phyloP scores from a whole-genome alignment of 2,329 filamentous ascomycete species.

The Trichoderma arundinaceum region DNA sequence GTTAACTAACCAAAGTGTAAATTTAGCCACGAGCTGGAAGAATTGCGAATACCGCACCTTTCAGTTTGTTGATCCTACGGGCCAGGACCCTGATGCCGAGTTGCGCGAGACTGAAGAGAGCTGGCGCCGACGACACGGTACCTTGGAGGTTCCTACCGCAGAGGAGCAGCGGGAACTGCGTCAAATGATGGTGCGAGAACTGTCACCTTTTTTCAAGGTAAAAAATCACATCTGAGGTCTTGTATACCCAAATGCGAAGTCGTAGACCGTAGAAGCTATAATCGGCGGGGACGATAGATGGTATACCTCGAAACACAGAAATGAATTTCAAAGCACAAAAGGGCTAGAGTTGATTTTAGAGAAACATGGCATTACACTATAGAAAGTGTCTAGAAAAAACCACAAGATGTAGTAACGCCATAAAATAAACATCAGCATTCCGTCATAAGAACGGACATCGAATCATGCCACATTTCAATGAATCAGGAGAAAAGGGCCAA shows the following conservation, averaged over 20 bases:
- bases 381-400: constrained; percentile 7
- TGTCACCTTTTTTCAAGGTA: constrained; percentile 32
- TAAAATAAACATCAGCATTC: neutral
- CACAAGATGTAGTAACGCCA: neutral
- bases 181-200: constrained; percentile 37
- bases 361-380: neutral
- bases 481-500: neutral
- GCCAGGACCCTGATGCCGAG: constrained; percentile 54
- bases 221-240: neutral
- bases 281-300: neutral
- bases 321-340: neutral
- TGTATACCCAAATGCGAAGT: neutral
- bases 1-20: constrained; percentile 5
- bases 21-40: constrained; percentile 71
- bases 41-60: constrained; percentile 77
- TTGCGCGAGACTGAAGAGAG: constrained; percentile 57
- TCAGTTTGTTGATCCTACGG: constrained; percentile 61
- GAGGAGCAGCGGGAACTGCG: constrained; percentile 56
- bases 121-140: constrained; percentile 53
- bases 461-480: neutral
- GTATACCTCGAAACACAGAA: neutral
- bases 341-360: neutral
- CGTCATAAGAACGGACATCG: neutral
- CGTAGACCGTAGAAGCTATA: constrained; percentile 8
- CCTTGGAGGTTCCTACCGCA: constrained; percentile 47